Evolutionary conservation across 1,284 basidiomycete species (phyloP).

Genomic region (Taiwanofungus camphoratus): DNA sequence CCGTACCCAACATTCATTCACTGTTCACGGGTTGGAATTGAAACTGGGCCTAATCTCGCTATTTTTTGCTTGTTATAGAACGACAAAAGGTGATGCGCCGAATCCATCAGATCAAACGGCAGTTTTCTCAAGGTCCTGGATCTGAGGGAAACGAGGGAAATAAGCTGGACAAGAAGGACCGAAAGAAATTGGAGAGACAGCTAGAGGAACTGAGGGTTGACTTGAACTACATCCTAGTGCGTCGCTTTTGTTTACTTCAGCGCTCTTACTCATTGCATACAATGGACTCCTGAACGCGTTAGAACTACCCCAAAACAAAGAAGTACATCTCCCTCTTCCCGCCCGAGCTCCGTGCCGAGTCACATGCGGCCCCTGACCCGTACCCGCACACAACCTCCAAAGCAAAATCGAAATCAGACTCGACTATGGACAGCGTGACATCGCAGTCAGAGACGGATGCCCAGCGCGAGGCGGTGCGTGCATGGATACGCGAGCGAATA

Average conservation of each 20-base stretch:
- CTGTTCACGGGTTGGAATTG: too few species aligned
- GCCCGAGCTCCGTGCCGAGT: conserved; percentile 43
- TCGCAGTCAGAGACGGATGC: conserved; percentile 25
- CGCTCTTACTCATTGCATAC: conserved; percentile 4
- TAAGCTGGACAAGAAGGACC: conserved; percentile 28
- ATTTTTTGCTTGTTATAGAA: too few species aligned
- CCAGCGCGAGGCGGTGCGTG: conserved; percentile 57
- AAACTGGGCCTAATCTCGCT: too few species aligned
- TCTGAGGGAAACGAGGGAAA: conserved; percentile 14
- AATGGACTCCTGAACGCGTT: not conserved
- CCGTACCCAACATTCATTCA: too few species aligned
- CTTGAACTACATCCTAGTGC: conserved; percentile 79
- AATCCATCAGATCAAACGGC: conserved; percentile 58
- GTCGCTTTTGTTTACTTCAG: conserved; percentile 20
- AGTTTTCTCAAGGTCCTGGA: conserved; percentile 33
- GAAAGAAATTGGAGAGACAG: conserved; percentile 40
- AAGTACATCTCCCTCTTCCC: conserved; percentile 88
- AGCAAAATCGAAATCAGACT: conserved; percentile 7
- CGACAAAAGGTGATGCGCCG: conserved; percentile 76
- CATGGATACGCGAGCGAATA: conserved; percentile 63
- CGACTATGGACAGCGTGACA: conserved; percentile 4
- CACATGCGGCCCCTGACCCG: conserved; percentile 22
- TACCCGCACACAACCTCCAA: conserved; percentile 6
- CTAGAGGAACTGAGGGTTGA: conserved; percentile 65
- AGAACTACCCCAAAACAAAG: conserved; percentile 77